Percentiles rank a stretch among this genome's conserved stretches.
phyloP scores from a whole-genome alignment of 2,329 filamentous ascomycete species.

The Plectosphaerella plurivora region DNA sequence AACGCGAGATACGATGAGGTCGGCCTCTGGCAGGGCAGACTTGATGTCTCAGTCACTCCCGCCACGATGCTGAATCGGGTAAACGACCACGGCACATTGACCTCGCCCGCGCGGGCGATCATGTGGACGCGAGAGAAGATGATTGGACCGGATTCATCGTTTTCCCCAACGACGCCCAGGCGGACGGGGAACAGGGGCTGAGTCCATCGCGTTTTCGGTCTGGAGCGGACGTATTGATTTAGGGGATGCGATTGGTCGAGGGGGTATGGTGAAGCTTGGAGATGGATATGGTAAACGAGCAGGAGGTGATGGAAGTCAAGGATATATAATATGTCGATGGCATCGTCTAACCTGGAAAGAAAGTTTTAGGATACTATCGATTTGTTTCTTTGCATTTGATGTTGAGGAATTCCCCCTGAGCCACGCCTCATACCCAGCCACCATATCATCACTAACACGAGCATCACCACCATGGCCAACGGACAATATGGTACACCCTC shows the following conservation, averaged over 20 bases:
- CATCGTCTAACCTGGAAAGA: background rate
- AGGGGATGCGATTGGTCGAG: background rate
- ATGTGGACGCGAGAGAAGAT: background rate
- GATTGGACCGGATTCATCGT: background rate
- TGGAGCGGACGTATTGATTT: background rate
- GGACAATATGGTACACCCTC: constrained; percentile 23
- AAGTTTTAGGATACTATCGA: no score
- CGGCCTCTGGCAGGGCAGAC: background rate
- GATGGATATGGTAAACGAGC: background rate
- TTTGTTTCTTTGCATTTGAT: no score
- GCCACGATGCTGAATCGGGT: background rate
- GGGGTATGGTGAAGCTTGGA: background rate
- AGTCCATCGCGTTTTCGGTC: background rate
- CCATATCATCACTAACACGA: background rate
- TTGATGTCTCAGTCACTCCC: background rate
- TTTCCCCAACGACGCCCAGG: background rate
- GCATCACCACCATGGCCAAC: constrained; percentile 18
- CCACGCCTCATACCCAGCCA: background rate
- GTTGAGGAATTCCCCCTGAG: background rate
- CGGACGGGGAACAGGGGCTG: no score
- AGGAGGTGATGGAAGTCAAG: background rate
- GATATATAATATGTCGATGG: background rate
- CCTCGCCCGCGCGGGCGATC: background rate
- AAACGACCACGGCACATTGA: background rate
- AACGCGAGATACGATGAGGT: background rate